Conservation (phyloP, 2,329 filamentous ascomycete species). For the Trichoderma pleuroti region DNA sequence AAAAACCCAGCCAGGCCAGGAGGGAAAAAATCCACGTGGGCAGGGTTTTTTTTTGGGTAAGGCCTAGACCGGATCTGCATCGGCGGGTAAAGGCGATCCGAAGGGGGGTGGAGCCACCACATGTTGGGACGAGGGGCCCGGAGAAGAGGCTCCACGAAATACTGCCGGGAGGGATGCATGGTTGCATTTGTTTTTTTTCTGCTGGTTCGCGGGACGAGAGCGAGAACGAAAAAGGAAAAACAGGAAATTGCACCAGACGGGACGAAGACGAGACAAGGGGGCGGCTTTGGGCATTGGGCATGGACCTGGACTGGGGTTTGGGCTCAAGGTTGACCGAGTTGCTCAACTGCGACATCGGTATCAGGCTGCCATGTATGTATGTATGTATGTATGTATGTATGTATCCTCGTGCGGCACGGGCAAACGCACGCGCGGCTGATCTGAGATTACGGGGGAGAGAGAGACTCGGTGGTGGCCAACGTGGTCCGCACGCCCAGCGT, state of each 20-base stretch:
- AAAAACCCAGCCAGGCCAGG: too few relatives aligned
- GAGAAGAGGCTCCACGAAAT: background rate
- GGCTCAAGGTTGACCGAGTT: background rate
- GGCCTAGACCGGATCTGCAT: slow-evolving; percentile 16
- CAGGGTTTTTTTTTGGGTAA: background rate
- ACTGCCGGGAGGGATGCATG: background rate
- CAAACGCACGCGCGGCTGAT: background rate
- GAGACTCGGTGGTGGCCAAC: background rate
- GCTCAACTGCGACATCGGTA: slow-evolving; percentile 1
- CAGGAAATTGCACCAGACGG: background rate
- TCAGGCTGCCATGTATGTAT: background rate
- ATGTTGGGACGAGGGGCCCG: background rate
- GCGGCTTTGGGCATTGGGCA: background rate
- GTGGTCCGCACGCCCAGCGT: background rate
- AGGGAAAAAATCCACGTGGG: background rate
- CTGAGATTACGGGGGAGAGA: background rate
- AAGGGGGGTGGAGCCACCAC: slow-evolving; percentile 1
- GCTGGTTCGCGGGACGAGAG: background rate
- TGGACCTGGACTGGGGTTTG: background rate
- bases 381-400: too few relatives aligned
- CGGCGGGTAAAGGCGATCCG: slow-evolving; percentile 16
- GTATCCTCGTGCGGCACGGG: background rate
- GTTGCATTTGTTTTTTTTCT: background rate
- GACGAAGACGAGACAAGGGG: background rate
- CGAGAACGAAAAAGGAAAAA: background rate